Evolutionary conservation across 495 filamentous ascomycete species (phyloP).

Genomic region (Parathielavia appendiculata): DNA sequence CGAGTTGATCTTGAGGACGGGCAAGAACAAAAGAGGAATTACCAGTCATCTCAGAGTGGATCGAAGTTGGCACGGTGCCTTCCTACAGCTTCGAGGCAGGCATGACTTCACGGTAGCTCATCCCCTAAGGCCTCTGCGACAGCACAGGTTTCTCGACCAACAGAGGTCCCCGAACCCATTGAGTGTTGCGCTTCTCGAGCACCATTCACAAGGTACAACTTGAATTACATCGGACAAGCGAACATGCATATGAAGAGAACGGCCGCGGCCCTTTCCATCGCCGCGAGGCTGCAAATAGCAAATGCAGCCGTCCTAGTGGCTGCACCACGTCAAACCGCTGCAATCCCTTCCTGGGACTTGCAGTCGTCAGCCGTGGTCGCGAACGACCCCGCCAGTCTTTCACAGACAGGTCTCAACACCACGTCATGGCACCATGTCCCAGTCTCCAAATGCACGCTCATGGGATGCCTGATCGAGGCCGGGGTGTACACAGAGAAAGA

Average conservation of each 20-base stretch:
- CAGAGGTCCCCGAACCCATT: too few relatives aligned
- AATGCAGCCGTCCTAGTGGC: conserved; percentile 12
- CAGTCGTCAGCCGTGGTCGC: conserved; percentile 42
- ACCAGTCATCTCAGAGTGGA: too few relatives aligned
- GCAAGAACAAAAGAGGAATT: too few relatives aligned
- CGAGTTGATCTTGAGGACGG: too few relatives aligned
- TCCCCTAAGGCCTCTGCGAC: too few relatives aligned
- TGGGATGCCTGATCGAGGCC: conserved; percentile 53
- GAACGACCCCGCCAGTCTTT: conserved; percentile 40
- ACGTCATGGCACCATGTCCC: conserved; percentile 51
- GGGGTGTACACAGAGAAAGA: conserved; percentile 51
- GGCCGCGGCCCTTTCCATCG: neutral
- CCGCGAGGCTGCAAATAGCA: neutral
- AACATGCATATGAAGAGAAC: conserved; percentile 2
- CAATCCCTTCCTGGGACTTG: conserved; percentile 54
- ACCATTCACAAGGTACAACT: too few relatives aligned
- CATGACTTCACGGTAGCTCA: too few relatives aligned
- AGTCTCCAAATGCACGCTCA: conserved; percentile 48
- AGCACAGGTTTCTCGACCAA: too few relatives aligned
- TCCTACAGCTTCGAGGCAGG: too few relatives aligned
- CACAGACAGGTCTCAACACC: conserved; percentile 43
- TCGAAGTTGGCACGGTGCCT: too few relatives aligned
- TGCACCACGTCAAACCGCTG: conserved; percentile 33
- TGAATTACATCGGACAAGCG: too few relatives aligned
- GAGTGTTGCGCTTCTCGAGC: too few relatives aligned